Evolutionary conservation across 768 basidiomycete species (phyloP).

Genomic region (Boletus sp.): DNA sequence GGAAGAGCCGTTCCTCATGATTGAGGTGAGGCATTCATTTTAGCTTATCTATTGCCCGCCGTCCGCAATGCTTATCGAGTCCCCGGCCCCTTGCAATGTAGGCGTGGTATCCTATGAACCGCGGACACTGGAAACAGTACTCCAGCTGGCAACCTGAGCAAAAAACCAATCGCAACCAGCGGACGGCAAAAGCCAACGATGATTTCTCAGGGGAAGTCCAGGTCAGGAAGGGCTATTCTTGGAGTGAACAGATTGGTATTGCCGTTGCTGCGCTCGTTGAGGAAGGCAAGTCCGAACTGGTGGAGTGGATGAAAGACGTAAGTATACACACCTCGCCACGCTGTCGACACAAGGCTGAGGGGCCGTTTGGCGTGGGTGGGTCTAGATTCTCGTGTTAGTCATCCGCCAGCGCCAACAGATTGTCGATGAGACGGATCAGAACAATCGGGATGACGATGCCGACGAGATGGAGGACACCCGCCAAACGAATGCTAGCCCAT

Average conservation of each 20-base stretch:
- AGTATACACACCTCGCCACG: slow-evolving; percentile 31
- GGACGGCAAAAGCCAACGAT: slow-evolving; percentile 34
- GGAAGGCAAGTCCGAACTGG: slow-evolving; percentile 55
- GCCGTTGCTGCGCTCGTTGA: slow-evolving; percentile 72
- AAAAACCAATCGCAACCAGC: slow-evolving; percentile 36
- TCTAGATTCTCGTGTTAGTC: slow-evolving; percentile 59
- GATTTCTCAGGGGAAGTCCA: slow-evolving; percentile 63
- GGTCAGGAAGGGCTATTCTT: slow-evolving; percentile 83
- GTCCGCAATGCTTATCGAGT: slow-evolving; percentile 20
- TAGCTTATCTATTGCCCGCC: slow-evolving; percentile 19
- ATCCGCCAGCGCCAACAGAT: slow-evolving; percentile 57
- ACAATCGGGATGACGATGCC: slow-evolving; percentile 35
- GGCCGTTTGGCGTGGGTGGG: slow-evolving; percentile 3
- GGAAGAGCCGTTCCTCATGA: slow-evolving; percentile 80
- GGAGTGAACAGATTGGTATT: slow-evolving; percentile 89
- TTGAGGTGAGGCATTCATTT: slow-evolving; percentile 64
- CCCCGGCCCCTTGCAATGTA: slow-evolving; percentile 27
- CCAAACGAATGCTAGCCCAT: slow-evolving; percentile 40
- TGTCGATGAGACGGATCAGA: slow-evolving; percentile 57
- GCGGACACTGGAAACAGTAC: slow-evolving; percentile 80
- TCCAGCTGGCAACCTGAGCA: slow-evolving; percentile 68
- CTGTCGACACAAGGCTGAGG: slow-evolving; percentile 19
- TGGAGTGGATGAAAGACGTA: slow-evolving; percentile 83
- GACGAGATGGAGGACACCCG: slow-evolving; percentile 33
- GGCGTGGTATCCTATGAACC: slow-evolving; percentile 90